phyloP scores from a whole-genome alignment of 306 rosid genomes.

The Sesbania bispinosa region DNA sequence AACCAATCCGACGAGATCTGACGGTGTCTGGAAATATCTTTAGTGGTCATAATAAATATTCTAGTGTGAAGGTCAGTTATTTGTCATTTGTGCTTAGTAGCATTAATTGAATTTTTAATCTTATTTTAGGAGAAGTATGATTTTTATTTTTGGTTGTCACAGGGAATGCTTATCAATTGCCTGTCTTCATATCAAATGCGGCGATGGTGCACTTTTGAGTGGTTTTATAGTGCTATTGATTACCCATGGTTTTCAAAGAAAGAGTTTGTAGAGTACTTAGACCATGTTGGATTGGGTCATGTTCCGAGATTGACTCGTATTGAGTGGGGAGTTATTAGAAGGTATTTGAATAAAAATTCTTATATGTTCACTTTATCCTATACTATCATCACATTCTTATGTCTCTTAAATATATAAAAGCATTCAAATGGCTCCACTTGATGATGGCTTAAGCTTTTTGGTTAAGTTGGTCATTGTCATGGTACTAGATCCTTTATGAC shows the following conservation, averaged over 20 bases:
- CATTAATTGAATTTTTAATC: slow-evolving; percentile 18
- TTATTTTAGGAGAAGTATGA: neutral
- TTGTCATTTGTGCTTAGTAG: slow-evolving; percentile 16
- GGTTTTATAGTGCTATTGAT: slow-evolving; percentile 97
- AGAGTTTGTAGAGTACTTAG: slow-evolving; percentile 88
- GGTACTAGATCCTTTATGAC: slow-evolving; percentile 14
- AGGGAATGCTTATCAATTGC: slow-evolving; percentile 73
- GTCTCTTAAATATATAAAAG: slow-evolving; percentile 6
- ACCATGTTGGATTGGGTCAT: slow-evolving; percentile 94
- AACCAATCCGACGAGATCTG: slow-evolving; percentile 40
- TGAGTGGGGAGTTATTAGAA: slow-evolving; percentile 96
- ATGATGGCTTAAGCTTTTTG: slow-evolving; percentile 14
- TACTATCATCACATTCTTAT: slow-evolving; percentile 11
- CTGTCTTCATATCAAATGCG: slow-evolving; percentile 63
- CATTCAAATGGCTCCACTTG: slow-evolving; percentile 13
- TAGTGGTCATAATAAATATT: slow-evolving; percentile 36
- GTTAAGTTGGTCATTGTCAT: slow-evolving; percentile 9
- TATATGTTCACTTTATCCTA: slow-evolving; percentile 9
- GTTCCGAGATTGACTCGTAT: slow-evolving; percentile 91
- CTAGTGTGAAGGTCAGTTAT: slow-evolving; percentile 48
- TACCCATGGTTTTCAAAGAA: slow-evolving; percentile 95
- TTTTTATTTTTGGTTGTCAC: slow-evolving; percentile 22
- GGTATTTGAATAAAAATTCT: slow-evolving; percentile 51
- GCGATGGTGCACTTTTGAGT: slow-evolving; percentile 89
- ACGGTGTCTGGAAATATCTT: slow-evolving; percentile 34